Evolutionary conservation across 208 protist species (phyloP).

Genomic region (Trichomonas vaginalis): DNA sequence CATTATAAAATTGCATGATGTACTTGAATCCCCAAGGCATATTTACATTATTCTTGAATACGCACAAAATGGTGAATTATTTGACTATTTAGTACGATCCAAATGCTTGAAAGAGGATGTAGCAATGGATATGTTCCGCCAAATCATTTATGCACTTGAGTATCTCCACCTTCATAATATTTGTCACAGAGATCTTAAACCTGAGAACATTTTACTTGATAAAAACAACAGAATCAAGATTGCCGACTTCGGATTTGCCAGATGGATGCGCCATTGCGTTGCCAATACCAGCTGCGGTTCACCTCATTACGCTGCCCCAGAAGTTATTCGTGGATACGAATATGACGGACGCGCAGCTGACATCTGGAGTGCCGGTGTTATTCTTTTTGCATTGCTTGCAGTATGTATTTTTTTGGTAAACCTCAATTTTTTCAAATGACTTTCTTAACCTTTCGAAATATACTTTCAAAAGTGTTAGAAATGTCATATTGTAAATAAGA

Average conservation of each 20-base stretch:
- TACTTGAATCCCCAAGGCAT: not conserved
- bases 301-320: constrained; percentile 66
- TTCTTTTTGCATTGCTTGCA: constrained; percentile 64
- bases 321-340: constrained; percentile 55
- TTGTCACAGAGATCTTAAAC: constrained; percentile 25
- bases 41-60: constrained; percentile 56
- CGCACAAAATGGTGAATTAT: constrained; percentile 88
- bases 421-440: too few relatives aligned
- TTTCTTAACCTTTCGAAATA: too few relatives aligned
- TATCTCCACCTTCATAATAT: not conserved
- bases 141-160: constrained; percentile 19
- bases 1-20: not conserved
- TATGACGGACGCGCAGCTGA: constrained; percentile 49
- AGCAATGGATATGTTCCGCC: constrained; percentile 56
- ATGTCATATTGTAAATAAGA: too few relatives aligned
- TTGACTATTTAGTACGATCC: constrained; percentile 93
- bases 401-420: constrained; percentile 26
- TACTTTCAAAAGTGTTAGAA: too few relatives aligned
- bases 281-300: constrained; percentile 64
- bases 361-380: constrained; percentile 55
- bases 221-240: not conserved
- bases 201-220: constrained; percentile 25
- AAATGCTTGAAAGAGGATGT: constrained; percentile 53
- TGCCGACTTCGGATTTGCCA: constrained; percentile 38
- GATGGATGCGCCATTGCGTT: constrained; percentile 54